phyloP scores from a whole-genome alignment of 202 grass and related monocot genomes.

The Elaeis oleifera region DNA sequence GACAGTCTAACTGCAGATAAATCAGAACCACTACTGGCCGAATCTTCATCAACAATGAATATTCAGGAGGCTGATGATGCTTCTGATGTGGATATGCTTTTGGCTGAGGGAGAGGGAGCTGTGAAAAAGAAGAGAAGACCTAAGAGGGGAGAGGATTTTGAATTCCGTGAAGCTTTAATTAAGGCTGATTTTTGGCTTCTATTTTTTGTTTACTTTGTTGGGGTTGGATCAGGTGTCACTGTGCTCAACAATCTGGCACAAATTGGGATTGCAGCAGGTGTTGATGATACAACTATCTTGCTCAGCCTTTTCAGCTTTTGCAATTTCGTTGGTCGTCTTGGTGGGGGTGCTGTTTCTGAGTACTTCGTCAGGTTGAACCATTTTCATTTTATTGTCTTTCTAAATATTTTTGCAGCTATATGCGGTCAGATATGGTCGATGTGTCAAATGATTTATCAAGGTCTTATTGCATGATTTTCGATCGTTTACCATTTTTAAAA shows the following conservation, averaged over 20 bases:
- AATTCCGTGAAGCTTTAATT: slow-evolving; percentile 69
- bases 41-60: slow-evolving; percentile 37
- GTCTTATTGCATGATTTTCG: too few relatives aligned
- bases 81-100: slow-evolving; percentile 68
- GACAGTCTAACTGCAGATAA: slow-evolving; percentile 14
- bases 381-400: slow-evolving; percentile 2
- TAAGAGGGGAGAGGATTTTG: slow-evolving; percentile 86
- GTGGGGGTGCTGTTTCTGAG: slow-evolving; percentile 65
- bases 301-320: slow-evolving; percentile 81
- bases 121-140: slow-evolving; percentile 73
- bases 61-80: slow-evolving; percentile 43
- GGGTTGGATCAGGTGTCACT: slow-evolving; percentile 83
- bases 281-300: slow-evolving; percentile 56
- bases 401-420: too few relatives aligned
- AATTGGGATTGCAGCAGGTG: slow-evolving; percentile 72
- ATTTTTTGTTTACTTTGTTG: slow-evolving; percentile 68
- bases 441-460: too few relatives aligned
- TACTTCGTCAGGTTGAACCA: slow-evolving; percentile 65
- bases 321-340: slow-evolving; percentile 82
- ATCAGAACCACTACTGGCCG: slow-evolving; percentile 34
- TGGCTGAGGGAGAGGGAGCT: slow-evolving; percentile 85
- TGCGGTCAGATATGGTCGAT: too few relatives aligned
- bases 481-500: too few relatives aligned
- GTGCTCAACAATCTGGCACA: slow-evolving; percentile 92
- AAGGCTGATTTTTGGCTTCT: slow-evolving; percentile 97